phyloP scores from a whole-genome alignment of 2,329 filamentous ascomycete genomes.

The Trichoderma sp. region DNA sequence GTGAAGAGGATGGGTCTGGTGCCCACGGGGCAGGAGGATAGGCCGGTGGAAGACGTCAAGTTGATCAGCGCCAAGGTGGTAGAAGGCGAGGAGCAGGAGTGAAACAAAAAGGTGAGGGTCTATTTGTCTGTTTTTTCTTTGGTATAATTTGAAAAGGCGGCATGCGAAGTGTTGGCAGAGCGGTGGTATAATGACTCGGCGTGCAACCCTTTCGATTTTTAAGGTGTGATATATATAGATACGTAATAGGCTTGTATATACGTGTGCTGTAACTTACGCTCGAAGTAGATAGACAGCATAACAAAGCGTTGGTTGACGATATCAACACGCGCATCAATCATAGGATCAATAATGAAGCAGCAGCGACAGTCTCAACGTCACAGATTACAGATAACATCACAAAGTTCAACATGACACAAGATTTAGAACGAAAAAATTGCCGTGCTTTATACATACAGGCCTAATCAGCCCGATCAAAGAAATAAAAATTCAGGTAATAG shows the following conservation, averaged over 20 bases:
- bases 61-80: constrained; percentile 74
- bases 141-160: neutral
- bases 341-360: neutral
- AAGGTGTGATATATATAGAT: neutral
- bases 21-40: constrained; percentile 79
- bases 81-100: constrained; percentile 56
- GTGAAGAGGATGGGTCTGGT: constrained; percentile 87
- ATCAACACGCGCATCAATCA: neutral
- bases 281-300: neutral
- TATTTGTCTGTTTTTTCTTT: neutral
- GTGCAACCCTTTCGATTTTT: neutral
- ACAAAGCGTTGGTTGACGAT: constrained; percentile 19
- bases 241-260: neutral
- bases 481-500: neutral
- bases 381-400: neutral
- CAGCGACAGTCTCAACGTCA: neutral
- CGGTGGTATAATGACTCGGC: neutral
- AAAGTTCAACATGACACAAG: no score
- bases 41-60: constrained; percentile 79
- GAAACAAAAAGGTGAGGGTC: neutral
- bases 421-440: neutral
- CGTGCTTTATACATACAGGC: constrained; percentile 32
- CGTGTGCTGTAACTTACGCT: neutral
- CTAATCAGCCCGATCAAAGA: constrained; percentile 34
- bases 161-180: neutral